A percentile compares a stretch with the other conserved stretches of the same genome.
These are phyloP conservation scores for Cyclospora cayetanensis DNA, from an alignment of 169 alveolate genomes.

Conservation along the genomic window DNA sequence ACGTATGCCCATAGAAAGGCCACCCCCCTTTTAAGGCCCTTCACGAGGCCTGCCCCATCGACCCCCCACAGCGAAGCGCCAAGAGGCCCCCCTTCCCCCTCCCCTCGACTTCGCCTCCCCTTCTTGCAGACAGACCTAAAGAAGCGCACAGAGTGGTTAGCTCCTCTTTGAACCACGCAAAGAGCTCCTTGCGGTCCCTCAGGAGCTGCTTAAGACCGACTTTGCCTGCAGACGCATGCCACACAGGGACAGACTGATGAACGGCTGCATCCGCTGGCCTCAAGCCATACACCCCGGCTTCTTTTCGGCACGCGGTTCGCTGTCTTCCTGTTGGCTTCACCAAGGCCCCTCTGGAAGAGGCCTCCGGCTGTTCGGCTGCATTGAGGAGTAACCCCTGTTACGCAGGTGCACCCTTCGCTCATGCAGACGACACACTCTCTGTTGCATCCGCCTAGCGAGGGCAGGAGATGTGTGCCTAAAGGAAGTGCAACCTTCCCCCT, in stretches of 20 bases:
- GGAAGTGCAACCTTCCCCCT: no score
- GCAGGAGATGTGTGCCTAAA: no score
- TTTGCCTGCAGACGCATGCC: neutral
- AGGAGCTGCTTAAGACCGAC: neutral
- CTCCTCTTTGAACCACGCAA: conserved; percentile 10
- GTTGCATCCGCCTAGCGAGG: no score
- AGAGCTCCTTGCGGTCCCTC: neutral
- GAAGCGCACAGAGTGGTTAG: neutral
- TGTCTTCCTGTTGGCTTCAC: neutral
- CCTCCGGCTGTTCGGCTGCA: neutral
- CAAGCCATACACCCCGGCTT: neutral
- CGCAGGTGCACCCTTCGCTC: neutral
- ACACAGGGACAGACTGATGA: neutral
- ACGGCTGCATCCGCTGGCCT: neutral
- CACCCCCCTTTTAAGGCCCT: neutral
- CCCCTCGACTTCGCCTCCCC: neutral
- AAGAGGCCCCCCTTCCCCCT: neutral
- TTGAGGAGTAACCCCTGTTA: neutral
- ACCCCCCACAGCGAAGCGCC: neutral
- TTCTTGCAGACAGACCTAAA: neutral
- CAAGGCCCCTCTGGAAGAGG: neutral
- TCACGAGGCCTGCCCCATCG: neutral
- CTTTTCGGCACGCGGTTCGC: neutral
- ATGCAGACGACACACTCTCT: no score
- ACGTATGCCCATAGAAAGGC: neutral